Base-by-base conservation (phyloP, 1,284 basidiomycete genomes). In the Austroboletus niveus region DNA sequence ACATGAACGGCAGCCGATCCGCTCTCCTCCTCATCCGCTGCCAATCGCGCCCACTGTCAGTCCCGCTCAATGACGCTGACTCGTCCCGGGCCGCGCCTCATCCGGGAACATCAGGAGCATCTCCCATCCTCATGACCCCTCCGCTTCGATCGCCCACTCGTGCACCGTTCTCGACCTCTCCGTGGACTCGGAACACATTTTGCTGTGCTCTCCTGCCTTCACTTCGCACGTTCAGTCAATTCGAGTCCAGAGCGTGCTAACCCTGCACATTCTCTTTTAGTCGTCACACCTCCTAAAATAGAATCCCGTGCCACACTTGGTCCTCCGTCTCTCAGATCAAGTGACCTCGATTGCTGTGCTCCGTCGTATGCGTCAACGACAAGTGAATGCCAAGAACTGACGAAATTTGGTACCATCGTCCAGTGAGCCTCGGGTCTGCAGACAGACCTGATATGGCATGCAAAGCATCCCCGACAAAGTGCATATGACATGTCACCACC, bases 211-310 rank as follows among this genome's bases (percentile, higher is more conserved):
- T 39, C 39, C 42, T 24, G n/a, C 47, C 46, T 34, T 40, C 47
- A 45, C 2, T 60, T 58, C 55, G 31, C 57, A 58, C 58, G 55
- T 49, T 57, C 39, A 31, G 22, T 45, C 48, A 57, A 52, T 45
- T 32, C 45, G 42, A 48, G 30, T 38, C 47, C 20, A 36, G 35
- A 36, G 35, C 34, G 32, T 34, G 30, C 30, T 11, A 17, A 12
- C 27, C 31, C 45, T 29, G 34, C 32, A 36, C 12, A 11, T 15
- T 36, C n/a, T 36, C n/a, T 1, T 36, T 17, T 32, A 31, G 15
- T 22, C 22, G 17, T 22, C 22, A 30, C 30, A 15, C 32, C 31
- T 17, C 8, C 29, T 20, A 36, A 45, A 42, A 27, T 32, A n/a
- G 14, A 31, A 39, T 49, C 22, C 22, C 22, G 5, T 24, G 22